Base-by-base conservation (phyloP, 176 grass and related monocot species). In the Paspalum vaginatum region DNA sequence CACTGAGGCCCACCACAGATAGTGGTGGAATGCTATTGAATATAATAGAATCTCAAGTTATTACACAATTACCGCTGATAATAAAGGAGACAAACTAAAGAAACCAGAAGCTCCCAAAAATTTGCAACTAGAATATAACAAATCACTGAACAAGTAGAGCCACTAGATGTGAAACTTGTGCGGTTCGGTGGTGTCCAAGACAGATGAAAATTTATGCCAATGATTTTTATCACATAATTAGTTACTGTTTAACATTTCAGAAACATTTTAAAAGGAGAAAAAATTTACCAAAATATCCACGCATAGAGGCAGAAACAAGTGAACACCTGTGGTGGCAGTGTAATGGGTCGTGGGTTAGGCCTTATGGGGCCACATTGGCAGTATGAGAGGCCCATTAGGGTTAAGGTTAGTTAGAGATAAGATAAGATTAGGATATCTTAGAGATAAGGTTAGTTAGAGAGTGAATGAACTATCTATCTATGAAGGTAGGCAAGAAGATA, bases 1-100 rank as follows among this genome's bases (percentile, higher is more conserved):
- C 95, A 1, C 86, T 98, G 9, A 93, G 88, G 54, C 95, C 95
- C 44, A 95, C 95, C 13, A 95, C 91, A 18, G 95, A 91, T 53
- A 98, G 79, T 27, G 95, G 95, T 3, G 95, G 95, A 54, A 95
- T 93, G 74, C 95, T 98, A n/a, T 40, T 56, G 60, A 45, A 79
- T 54, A 83, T 60, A 81, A 64, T 18, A 70, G 70, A 66, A 9
- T 50, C 4, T 4, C 22, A 57, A 43, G 49, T 87, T 60, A 89
- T 68, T 71, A 44, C 32, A 38, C 2, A 6, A 46, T 58, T 15
- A 85, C 11, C 14, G 21, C 15, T 70, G 27, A 68, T 12, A 58
- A 68, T 12, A 58, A 43, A 24, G 52, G 5, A 55, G 25, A 76
- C 51, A 48, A 53, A 76, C 51, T 63, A 24, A 20, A 69, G 48